Evolutionary conservation across 148 eudicot species (phyloP), one percentile per base, ranked within the genome.

Genomic region (Chenopodium berlandieri): DNA sequence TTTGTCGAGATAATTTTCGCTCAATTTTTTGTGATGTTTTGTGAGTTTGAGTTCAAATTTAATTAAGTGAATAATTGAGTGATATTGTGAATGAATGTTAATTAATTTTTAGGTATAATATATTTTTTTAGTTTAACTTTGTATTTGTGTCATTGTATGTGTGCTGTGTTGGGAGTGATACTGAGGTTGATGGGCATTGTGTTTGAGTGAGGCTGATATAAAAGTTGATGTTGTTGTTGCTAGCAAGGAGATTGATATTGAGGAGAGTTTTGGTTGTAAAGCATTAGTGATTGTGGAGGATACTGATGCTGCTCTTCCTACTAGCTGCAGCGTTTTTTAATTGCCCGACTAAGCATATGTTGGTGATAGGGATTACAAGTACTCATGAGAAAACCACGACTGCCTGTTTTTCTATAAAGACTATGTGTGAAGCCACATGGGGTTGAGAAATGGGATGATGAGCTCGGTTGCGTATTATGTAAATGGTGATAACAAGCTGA

Each of bases 141-240:
- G 25, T 23, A 23, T 23, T 23, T 23, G 25, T 23, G 25, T 23
- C 0, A 23, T 88, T 96, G 95, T 94, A 92, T 71, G 94, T 96
- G 80, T 96, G 98, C 80, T 91, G 98, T 89, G 92, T 94, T 34
- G 97, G 94, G 82, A 91, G 82, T 81, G 89, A 84, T 78, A 89
- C 78, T 81, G 89, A 84, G 10, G 90, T 83, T 16, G 99, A 92
- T 88, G 98, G 95, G 47, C 92, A 92, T 84, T 92, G 91, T 88
- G 77, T 79, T 83, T 96, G 73, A 88, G 85, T n/a, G 99, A 94
- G 94, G 95, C 97, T 14, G 95, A 90, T 84, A 96, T 94, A 88
- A 89, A 98, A 83, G 99, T 98, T 32, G 99, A 97, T 12, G 95
- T 91, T 7, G 94, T 94, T 83, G 99, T 96, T 13, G 95, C 97